Evolutionary conservation across 1,284 basidiomycete species (phyloP).

Genomic region (Agroathelia rolfsii): DNA sequence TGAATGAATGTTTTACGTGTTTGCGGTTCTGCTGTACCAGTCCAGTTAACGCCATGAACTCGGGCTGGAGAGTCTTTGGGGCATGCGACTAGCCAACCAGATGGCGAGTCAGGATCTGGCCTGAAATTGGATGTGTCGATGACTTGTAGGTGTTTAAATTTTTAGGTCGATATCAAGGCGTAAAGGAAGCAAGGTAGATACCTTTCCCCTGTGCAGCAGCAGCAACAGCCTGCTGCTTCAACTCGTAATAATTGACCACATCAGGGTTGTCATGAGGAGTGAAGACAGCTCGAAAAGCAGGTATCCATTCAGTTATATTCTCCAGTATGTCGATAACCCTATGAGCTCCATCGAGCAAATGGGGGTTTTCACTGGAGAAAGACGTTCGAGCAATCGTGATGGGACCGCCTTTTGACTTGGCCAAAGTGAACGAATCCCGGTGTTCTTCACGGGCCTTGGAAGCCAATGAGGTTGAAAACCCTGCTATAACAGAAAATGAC

Average conservation of each 20-base stretch:
- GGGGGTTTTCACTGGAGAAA: conserved; percentile 3
- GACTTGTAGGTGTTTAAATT: conserved; percentile 7
- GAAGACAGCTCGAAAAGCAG: conserved; percentile 20
- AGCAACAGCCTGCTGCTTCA: conserved; percentile 15
- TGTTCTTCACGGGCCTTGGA: no score
- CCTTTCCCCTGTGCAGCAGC: conserved; percentile 20
- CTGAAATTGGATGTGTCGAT: conserved; percentile 10
- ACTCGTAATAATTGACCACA: conserved; percentile 18
- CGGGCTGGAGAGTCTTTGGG: conserved; percentile 12
- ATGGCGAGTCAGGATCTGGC: no score
- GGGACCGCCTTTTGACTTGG: conserved; percentile 8
- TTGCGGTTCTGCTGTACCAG: no score
- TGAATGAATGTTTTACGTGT: conserved; percentile 41
- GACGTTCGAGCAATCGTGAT: conserved; percentile 12
- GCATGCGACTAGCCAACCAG: conserved; percentile 14
- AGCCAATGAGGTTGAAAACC: no score
- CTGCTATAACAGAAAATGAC: no score
- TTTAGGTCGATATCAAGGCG: no score
- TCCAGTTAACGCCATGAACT: no score
- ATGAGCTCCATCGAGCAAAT: background rate
- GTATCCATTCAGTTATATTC: conserved; percentile 17
- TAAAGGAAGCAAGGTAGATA: conserved; percentile 13
- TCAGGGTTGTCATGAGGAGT: conserved; percentile 22
- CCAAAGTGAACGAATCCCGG: conserved; percentile 10
- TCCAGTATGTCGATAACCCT: conserved; percentile 11